phyloP scores from a whole-genome alignment of 306 rosid species.

The Cicer arietinum region DNA sequence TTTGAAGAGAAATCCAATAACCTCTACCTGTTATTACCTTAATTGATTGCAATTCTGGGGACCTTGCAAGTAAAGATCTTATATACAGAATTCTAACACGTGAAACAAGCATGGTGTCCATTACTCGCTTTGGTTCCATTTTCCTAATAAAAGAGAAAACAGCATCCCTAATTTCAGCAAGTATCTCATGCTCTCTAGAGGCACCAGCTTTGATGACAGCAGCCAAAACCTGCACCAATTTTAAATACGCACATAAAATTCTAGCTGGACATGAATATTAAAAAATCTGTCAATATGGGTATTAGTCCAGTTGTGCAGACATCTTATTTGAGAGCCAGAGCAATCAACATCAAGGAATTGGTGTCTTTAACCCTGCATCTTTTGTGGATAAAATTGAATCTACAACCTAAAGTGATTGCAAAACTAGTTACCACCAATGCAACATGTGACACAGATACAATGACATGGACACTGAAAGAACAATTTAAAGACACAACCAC shows the following conservation, averaged over 20 bases:
- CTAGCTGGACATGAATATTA: slow-evolving; percentile 28
- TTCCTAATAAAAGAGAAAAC: slow-evolving; percentile 91
- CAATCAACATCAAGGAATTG: slow-evolving; percentile 24
- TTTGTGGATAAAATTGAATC: slow-evolving; percentile 10
- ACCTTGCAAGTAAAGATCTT: slow-evolving; percentile 93
- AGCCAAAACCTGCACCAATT: slow-evolving; percentile 78
- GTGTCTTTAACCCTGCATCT: slow-evolving; percentile 6
- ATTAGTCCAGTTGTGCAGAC: neutral
- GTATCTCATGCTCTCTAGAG: slow-evolving; percentile 98
- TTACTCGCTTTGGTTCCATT: slow-evolving; percentile 95
- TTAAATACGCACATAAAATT: slow-evolving; percentile 10
- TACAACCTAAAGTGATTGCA: slow-evolving; percentile 2
- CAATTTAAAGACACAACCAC: too few species aligned
- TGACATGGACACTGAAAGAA: too few species aligned
- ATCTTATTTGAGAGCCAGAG: slow-evolving; percentile 17
- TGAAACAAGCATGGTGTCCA: slow-evolving; percentile 99
- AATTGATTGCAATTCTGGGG: slow-evolving; percentile 96
- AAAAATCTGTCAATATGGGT: slow-evolving; percentile 7
- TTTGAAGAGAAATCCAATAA: slow-evolving; percentile 3
- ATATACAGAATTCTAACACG: slow-evolving; percentile 95
- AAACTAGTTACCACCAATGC: too few species aligned
- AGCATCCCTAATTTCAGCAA: slow-evolving; percentile 93
- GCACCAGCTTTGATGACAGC: slow-evolving; percentile 99
- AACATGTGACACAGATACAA: too few species aligned
- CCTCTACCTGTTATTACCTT: slow-evolving; percentile 62